Evolutionary conservation across 169 alveolate species (phyloP), one percentile per base, ranked within the genome.

Genomic region (Plasmodium relictum): DNA sequence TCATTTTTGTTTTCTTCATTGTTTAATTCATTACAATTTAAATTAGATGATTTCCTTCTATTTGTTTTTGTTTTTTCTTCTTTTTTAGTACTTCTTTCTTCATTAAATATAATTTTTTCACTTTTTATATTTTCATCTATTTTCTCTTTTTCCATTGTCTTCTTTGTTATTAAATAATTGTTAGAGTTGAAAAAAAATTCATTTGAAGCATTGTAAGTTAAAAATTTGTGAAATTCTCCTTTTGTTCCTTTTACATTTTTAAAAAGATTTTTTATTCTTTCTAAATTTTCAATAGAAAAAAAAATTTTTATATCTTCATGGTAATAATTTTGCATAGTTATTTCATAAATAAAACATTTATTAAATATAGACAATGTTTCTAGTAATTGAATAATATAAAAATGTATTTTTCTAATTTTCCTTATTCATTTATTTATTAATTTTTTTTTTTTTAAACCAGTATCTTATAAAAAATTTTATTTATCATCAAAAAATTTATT

Each of bases 251-350:
- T 16, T 24, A 41, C 62, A 58, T 63, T 66, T 16, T 80, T 65
- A 80, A 80, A 66, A 50, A 58, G 7, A 12, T 20, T 58, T 42
- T 48, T 10, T 48, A 80, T 80, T 39, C 45, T 71, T 70, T 80
- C 83, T 59, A 80, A 37, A 56, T n/a, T 45, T 65, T 56, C 80
- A 20, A 66, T 80, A 56, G 89, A 66, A 44, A 80, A 66, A 52
- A 66, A 80, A 37, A 80, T 9, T 65, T 31, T 24, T 12, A 80
- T 56, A 5, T 80, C 89, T 58, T 80, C 71, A 48, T 37, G 80
- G 39, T 80, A 80, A 20, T 10, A 16, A 3, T n/a, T 80, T 50
- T 45, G 61, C 89, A 80, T 66, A 45, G 14, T 65, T 20, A 20
- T 56, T 56, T 54, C 8, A 37, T 20, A 45, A 45, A 14, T 14